Evolutionary conservation across 2,329 filamentous ascomycete species (phyloP).

Genomic region (Alternaria atra): DNA sequence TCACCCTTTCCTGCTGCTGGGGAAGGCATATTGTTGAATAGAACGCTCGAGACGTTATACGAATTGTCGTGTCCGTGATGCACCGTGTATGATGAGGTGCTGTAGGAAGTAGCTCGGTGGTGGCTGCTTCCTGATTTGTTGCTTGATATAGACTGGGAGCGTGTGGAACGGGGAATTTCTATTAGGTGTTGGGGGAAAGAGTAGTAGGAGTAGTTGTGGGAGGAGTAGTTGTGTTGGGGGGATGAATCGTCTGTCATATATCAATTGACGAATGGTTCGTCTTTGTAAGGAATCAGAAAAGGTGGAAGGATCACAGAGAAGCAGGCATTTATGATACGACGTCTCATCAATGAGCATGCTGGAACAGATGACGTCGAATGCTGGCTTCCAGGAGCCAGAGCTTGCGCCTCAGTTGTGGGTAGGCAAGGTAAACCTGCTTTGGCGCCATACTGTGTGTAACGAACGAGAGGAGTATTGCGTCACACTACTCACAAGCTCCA

Average conservation of each 20-base stretch:
- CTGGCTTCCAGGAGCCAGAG: slow-evolving; percentile 35
- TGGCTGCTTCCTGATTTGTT: slow-evolving; percentile 43
- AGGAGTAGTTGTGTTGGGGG: slow-evolving; percentile 55
- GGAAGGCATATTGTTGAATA: slow-evolving; percentile 58
- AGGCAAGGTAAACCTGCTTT: slow-evolving; percentile 52
- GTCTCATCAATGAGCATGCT: slow-evolving; percentile 25
- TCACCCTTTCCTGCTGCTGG: slow-evolving; percentile 61
- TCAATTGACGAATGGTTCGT: slow-evolving; percentile 49
- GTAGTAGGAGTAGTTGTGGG: slow-evolving; percentile 61
- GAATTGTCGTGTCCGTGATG: slow-evolving; percentile 42
- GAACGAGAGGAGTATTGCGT: slow-evolving; percentile 46
- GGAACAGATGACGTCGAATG: slow-evolving; percentile 48
- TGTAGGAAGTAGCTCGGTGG: slow-evolving; percentile 19
- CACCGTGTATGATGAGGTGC: slow-evolving; percentile 15
- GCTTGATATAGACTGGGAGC: slow-evolving; percentile 53
- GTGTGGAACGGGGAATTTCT: slow-evolving; percentile 50
- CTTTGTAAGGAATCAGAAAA: slow-evolving; percentile 37
- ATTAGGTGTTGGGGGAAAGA: slow-evolving; percentile 61
- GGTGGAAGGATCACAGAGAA: slow-evolving; percentile 5
- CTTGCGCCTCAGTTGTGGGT: slow-evolving; percentile 44
- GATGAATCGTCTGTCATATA: slow-evolving; percentile 61
- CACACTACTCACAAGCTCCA: slow-evolving; percentile 36
- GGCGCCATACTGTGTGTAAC: slow-evolving; percentile 37
- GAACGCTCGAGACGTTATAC: slow-evolving; percentile 40
- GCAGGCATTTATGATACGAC: slow-evolving; percentile 44